Evolutionary conservation across 352 stramenopile genomes (phyloP).

Genomic region (Phytophthora parvispora): DNA sequence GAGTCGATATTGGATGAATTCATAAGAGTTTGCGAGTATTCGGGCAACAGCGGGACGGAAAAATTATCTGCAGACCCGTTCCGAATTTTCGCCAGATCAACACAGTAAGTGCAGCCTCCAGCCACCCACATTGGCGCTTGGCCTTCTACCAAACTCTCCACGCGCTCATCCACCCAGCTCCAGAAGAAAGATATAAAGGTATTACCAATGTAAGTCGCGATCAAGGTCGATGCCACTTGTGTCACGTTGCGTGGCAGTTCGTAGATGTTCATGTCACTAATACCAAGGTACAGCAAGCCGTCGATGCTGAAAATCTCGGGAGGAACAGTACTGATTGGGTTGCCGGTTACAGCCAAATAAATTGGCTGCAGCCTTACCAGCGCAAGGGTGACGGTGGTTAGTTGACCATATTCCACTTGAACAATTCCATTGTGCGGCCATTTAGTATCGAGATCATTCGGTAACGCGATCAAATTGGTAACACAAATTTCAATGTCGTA

Average conservation of each 20-base stretch:
- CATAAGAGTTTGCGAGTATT: constrained; percentile 28
- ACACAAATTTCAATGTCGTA: background rate
- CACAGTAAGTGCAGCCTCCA: constrained; percentile 7
- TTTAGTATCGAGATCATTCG: background rate
- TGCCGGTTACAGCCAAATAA: background rate
- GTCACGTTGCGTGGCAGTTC: background rate
- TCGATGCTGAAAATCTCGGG: constrained; percentile 6
- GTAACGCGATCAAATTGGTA: background rate
- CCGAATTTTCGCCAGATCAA: constrained; percentile 20
- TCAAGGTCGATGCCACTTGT: background rate
- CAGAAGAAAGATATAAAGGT: constrained; percentile 4
- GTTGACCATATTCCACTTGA: background rate
- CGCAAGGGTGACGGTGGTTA: background rate
- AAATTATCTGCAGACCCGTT: constrained; percentile 8
- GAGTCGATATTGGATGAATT: constrained; percentile 18
- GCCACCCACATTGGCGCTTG: constrained; percentile 14
- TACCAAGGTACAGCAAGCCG: background rate
- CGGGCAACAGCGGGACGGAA: constrained; percentile 11
- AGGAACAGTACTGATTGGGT: constrained; percentile 4
- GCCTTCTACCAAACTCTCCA: constrained; percentile 16
- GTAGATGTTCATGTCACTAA: background rate
- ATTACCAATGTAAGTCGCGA: background rate
- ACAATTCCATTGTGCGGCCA: background rate
- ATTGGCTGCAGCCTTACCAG: background rate
- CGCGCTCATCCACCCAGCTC: background rate